Base-by-base conservation (phyloP, 164 flowering plant species). In the Houttuynia cordata region DNA sequence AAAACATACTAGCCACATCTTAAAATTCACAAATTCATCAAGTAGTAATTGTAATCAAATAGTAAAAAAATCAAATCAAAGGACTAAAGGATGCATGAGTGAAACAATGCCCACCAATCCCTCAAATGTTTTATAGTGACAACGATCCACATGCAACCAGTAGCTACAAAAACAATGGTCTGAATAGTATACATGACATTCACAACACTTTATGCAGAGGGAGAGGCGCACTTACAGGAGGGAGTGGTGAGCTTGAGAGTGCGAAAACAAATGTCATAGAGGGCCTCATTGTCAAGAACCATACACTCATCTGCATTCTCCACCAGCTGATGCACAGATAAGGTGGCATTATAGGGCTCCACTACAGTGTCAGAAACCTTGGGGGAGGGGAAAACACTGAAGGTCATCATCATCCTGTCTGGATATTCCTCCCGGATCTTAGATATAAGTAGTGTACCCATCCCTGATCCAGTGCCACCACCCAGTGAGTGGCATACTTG, bases 391-490 rank as follows among this genome's bases (percentile, higher is more conserved):
- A 76, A 73, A 21, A 77, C 81, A 22, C 78, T 74, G 62, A 77
- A 77, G 7, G 81, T 77, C 41, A 77, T 72, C 81, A 77, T 77
- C 81, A 77, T 77, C 13, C 81, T 64, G 53, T 77, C 81, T 0
- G 81, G 78, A 54, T 77, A 76, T 51, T 76, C 80, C 66, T 76
- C 80, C 55, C 80, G 63, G 53, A 76, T 76, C 66, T 76, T 76
- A 0, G 81, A 77, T 7, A 77, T 75, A 1, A 77, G 61, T 12
- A 77, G 74, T 3, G 78, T 78, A 41, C 81, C 81, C 81, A 78
- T 78, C 45, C 81, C 81, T 22, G 81, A 78, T 5, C 81, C 81
- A 45, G 81, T 77, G 18, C 81, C 81, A 66, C 81, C 81, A 64
- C 81, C 79, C 75, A 78, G 60, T 15, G 81, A 78, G 53, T 78